phyloP scores from a whole-genome alignment of 257 asterid species.

The Rhazya stricta region DNA sequence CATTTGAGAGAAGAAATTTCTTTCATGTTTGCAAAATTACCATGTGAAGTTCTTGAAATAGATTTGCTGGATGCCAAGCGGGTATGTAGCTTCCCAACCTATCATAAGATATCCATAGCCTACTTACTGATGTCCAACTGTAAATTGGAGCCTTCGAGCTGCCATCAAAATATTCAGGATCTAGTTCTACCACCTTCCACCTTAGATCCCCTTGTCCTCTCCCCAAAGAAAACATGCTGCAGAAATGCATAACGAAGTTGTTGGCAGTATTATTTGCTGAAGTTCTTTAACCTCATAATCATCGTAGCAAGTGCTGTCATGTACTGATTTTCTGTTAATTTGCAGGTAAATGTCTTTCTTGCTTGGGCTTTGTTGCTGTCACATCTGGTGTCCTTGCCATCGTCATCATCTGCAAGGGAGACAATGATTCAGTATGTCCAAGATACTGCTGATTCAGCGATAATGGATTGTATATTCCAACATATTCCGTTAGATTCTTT shows the following conservation, averaged over 20 bases:
- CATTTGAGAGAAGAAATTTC: constrained; percentile 70
- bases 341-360: constrained; percentile 68
- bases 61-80: constrained; percentile 69
- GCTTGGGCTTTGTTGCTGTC: constrained; percentile 91
- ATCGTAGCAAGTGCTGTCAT: constrained; percentile 7
- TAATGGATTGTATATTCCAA: constrained; percentile 87
- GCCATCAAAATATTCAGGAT: background rate
- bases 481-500: constrained; percentile 68
- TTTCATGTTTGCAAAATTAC: constrained; percentile 49
- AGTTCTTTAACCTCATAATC: background rate
- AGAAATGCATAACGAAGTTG: background rate
- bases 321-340: constrained; percentile 19
- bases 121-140: background rate
- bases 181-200: background rate
- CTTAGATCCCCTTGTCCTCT: background rate
- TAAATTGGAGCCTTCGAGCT: background rate
- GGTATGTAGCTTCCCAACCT: constrained; percentile 37
- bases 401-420: constrained; percentile 76
- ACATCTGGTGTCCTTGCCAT: constrained; percentile 65
- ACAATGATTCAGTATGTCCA: constrained; percentile 77
- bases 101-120: background rate
- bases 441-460: constrained; percentile 57
- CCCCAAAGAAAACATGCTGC: background rate
- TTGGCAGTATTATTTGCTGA: background rate
- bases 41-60: constrained; percentile 57